phyloP scores from a whole-genome alignment of 176 grass and related monocot genomes.

The Triticum turgidum region DNA sequence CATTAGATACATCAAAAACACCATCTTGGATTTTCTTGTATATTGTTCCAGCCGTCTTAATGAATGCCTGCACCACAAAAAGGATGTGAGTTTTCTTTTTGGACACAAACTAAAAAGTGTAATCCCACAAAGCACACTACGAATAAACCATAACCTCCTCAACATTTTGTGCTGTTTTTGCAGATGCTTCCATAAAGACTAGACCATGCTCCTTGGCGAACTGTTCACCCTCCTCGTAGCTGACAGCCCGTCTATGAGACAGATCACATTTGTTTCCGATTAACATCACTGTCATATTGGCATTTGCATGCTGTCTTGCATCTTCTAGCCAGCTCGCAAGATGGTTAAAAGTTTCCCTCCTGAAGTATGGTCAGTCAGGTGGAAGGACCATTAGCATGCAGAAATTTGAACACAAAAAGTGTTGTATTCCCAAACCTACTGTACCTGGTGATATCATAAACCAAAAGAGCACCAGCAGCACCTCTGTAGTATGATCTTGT shows the following conservation, averaged over 20 bases:
- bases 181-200: constrained; percentile 85
- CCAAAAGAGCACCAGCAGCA: constrained; percentile 79
- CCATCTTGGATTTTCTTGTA: constrained; percentile 92
- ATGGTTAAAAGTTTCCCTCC: constrained; percentile 90
- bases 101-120: background rate
- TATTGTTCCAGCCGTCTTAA: constrained; percentile 69
- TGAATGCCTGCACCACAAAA: constrained; percentile 56
- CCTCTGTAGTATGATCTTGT: constrained; percentile 91
- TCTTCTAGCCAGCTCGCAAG: constrained; percentile 83
- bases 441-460: constrained; percentile 81
- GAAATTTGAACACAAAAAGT: background rate
- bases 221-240: constrained; percentile 75
- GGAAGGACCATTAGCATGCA: background rate
- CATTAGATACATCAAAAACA: constrained; percentile 82
- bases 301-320: constrained; percentile 76
- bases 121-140: background rate
- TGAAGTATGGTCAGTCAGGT: constrained; percentile 19
- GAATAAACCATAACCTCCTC: constrained; percentile 52
- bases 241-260: constrained; percentile 72
- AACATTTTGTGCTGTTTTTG: constrained; percentile 69
- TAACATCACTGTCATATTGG: constrained; percentile 77
- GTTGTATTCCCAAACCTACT: background rate
- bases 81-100: background rate
- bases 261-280: constrained; percentile 83
- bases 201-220: constrained; percentile 75